Evolutionary conservation across 495 filamentous ascomycete genomes (phyloP).

Genomic region (Evernia prunastri): DNA sequence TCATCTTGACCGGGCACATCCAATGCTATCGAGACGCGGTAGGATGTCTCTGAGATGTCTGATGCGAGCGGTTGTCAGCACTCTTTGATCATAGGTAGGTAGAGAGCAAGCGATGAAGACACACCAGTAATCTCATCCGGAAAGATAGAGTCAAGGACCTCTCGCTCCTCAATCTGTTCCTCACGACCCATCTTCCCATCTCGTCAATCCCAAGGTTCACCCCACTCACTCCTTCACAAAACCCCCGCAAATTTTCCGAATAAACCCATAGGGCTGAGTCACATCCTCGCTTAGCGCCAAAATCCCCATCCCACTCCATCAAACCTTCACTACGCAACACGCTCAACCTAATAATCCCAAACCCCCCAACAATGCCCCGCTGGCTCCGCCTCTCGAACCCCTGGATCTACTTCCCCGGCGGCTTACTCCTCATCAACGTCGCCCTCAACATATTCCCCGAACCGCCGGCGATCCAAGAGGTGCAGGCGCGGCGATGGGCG

Average conservation of each 20-base stretch:
- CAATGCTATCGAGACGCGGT: slow-evolving; percentile 71
- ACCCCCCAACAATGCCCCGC: slow-evolving; percentile 2
- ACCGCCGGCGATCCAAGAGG: slow-evolving; percentile 14
- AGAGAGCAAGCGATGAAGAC: slow-evolving; percentile 11
- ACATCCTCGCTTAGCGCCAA: background rate
- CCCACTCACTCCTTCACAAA: background rate
- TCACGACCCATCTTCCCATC: slow-evolving; percentile 72
- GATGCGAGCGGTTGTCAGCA: background rate
- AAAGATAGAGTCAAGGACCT: slow-evolving; percentile 96
- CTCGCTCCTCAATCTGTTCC: slow-evolving; percentile 91
- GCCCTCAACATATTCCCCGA: background rate
- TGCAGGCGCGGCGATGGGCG: background rate
- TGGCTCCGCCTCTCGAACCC: background rate
- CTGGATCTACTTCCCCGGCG: background rate
- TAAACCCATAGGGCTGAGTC: slow-evolving; percentile 10
- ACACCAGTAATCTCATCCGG: slow-evolving; percentile 92
- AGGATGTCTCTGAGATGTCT: slow-evolving; percentile 86
- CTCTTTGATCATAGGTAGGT: background rate
- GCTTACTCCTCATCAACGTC: background rate
- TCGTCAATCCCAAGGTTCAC: background rate
- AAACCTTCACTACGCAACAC: background rate
- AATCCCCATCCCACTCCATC: background rate
- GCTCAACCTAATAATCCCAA: background rate
- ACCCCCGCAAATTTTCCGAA: background rate
- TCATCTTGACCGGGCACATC: slow-evolving; percentile 62